Evolutionary conservation across 768 basidiomycete genomes (phyloP), one percentile per base, ranked within the genome.

Genomic region (Russula virescens): DNA sequence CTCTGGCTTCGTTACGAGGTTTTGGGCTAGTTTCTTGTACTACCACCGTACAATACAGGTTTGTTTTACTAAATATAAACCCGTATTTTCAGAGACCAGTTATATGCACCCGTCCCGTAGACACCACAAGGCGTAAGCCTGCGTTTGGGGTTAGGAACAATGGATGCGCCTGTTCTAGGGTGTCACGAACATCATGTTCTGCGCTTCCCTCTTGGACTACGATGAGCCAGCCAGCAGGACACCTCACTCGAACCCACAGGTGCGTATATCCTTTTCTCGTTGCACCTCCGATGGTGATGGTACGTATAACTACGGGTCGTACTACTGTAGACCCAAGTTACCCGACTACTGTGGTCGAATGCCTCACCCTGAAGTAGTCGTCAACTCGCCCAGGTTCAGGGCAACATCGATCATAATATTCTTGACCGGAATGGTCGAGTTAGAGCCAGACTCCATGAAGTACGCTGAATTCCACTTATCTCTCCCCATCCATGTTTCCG

Each of bases 111-210:
- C n/a, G n/a, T n/a, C n/a, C n/a, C n/a, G n/a, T n/a, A n/a, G n/a
- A n/a, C n/a, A n/a, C n/a, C n/a, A n/a, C n/a, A n/a, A n/a, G n/a
- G n/a, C n/a, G n/a, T n/a, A n/a, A n/a, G n/a, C n/a, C n/a, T n/a
- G n/a, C n/a, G n/a, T n/a, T n/a, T n/a, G n/a, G n/a, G n/a, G n/a
- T n/a, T n/a, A n/a, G n/a, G n/a, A 79, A 66, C 80, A 80, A 63
- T 80, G 78, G 79, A 73, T 80, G 0, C 75, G 76, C 73, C 82
- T 78, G 65, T 86, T 86, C 68, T 84, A 87, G 69, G 74, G 73
- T n/a, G 85, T 87, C 31, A 87, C 86, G 9, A 79, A 77, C 42
- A 85, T 89, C 71, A 85, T 89, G 49, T 88, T 88, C 74, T 87
- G 84, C 70, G 83, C 84, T 38, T 83, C 86, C 11, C 71, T 89